Conservation (phyloP, 1,139 yeast genomes). For the Sugiyamaella novakii region DNA sequence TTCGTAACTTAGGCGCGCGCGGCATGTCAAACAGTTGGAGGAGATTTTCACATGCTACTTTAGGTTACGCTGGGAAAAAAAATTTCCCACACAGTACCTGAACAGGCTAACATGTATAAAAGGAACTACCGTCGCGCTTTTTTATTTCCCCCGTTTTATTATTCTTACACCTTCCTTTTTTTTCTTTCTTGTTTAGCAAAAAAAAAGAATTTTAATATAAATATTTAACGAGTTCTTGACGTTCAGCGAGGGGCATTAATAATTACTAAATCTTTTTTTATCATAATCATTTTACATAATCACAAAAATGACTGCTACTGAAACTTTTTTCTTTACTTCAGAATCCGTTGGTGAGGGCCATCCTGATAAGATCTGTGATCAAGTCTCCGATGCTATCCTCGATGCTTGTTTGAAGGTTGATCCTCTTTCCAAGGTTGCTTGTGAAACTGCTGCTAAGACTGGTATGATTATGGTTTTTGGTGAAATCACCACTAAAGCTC, state of each 20-base stretch:
- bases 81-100: no score
- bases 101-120: conserved; percentile 16
- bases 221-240: conserved; percentile 18
- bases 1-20: no score
- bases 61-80: conserved; percentile 1
- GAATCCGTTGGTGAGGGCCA: conserved; percentile 99
- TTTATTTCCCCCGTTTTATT: not conserved
- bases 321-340: conserved; percentile 81
- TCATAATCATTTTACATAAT: conserved; percentile 17
- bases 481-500: conserved; percentile 97
- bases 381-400: conserved; percentile 95
- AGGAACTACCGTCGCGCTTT: not conserved
- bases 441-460: conserved; percentile 98
- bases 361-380: conserved; percentile 99
- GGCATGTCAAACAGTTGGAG: no score
- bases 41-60: conserved; percentile 10
- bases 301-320: conserved; percentile 39
- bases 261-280: conserved; percentile 9
- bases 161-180: conserved; percentile 12
- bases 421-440: conserved; percentile 97
- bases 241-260: conserved; percentile 15
- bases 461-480: conserved; percentile 99
- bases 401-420: conserved; percentile 97
- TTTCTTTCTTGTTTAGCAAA: conserved; percentile 2
- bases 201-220: conserved; percentile 3